Percentiles rank a stretch among this genome's conserved stretches.
Conservation (phyloP, 768 basidiomycete species). For the Lentinula boryana region DNA sequence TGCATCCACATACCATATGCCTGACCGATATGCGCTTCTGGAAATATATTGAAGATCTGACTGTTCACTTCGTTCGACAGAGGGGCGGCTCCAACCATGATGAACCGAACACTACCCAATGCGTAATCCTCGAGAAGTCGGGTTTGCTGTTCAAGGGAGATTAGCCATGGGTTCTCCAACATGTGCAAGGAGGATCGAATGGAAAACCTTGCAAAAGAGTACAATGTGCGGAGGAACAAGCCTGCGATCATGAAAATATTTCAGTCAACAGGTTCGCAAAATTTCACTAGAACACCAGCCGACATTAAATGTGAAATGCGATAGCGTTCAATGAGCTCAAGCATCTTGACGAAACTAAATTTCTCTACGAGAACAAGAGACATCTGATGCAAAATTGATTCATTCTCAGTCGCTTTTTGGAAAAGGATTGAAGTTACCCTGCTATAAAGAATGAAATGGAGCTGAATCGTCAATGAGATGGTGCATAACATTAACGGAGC, state of each 20-base stretch:
- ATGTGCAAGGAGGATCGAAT: background rate
- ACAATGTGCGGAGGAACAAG: constrained; percentile 55
- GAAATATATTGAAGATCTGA: constrained; percentile 43
- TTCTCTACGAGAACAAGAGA: constrained; percentile 55
- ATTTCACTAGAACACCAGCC: constrained; percentile 9
- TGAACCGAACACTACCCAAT: constrained; percentile 36
- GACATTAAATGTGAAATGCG: constrained; percentile 50
- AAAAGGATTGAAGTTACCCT: constrained; percentile 33
- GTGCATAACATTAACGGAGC: background rate
- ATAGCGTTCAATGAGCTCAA: constrained; percentile 54
- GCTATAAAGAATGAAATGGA: constrained; percentile 51
- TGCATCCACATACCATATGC: constrained; percentile 38
- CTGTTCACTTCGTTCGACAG: constrained; percentile 47
- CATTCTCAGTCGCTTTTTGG: background rate
- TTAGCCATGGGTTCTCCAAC: background rate
- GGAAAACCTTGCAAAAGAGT: constrained; percentile 46
- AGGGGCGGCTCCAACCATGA: constrained; percentile 56
- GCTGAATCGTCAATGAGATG: constrained; percentile 23
- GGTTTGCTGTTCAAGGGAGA: constrained; percentile 32
- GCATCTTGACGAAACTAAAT: constrained; percentile 57
- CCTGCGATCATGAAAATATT: constrained; percentile 18
- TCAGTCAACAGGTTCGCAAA: background rate
- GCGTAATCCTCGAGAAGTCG: constrained; percentile 41
- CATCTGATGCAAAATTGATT: constrained; percentile 23
- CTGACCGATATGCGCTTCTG: constrained; percentile 50